phyloP scores from a whole-genome alignment of 1,284 basidiomycete species.

The Fomitiporia mediterranea region DNA sequence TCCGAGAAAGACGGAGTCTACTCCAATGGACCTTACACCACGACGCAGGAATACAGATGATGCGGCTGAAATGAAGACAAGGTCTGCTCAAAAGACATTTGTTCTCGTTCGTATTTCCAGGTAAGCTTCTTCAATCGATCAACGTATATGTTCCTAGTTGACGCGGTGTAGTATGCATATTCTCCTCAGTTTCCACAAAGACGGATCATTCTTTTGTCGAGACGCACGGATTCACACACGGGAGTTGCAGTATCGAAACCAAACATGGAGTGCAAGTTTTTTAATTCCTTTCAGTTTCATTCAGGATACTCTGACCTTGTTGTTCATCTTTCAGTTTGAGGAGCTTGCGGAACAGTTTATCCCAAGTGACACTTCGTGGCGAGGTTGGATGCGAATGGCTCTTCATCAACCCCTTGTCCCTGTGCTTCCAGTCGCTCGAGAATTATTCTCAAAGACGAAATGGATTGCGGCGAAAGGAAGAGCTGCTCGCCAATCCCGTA shows the following conservation, averaged over 20 bases:
- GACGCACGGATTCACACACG: constrained; percentile 71
- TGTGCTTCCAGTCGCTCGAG: constrained; percentile 68
- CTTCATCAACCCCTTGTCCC: constrained; percentile 72
- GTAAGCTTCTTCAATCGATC: constrained; percentile 36
- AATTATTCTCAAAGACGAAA: constrained; percentile 71
- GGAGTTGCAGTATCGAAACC: constrained; percentile 78
- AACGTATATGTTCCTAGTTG: constrained; percentile 14
- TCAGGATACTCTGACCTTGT: constrained; percentile 11
- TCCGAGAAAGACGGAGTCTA: constrained; percentile 16
- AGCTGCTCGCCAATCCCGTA: constrained; percentile 13
- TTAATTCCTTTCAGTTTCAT: not conserved
- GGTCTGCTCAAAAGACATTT: constrained; percentile 80
- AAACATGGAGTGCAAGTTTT: constrained; percentile 75
- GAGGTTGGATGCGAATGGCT: constrained; percentile 77
- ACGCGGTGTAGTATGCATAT: constrained; percentile 49
- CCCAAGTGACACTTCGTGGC: constrained; percentile 70
- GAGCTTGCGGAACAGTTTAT: constrained; percentile 80
- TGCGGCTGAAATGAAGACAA: constrained; percentile 72
- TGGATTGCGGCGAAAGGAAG: constrained; percentile 40
- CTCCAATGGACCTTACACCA: not conserved
- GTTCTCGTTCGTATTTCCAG: constrained; percentile 76
- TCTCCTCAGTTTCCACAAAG: constrained; percentile 64
- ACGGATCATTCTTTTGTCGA: constrained; percentile 66
- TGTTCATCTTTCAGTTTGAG: constrained; percentile 52
- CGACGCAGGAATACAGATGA: constrained; percentile 35